Conservation (phyloP, 2,329 filamentous ascomycete species). For the Uncinocarpus reesii region DNA sequence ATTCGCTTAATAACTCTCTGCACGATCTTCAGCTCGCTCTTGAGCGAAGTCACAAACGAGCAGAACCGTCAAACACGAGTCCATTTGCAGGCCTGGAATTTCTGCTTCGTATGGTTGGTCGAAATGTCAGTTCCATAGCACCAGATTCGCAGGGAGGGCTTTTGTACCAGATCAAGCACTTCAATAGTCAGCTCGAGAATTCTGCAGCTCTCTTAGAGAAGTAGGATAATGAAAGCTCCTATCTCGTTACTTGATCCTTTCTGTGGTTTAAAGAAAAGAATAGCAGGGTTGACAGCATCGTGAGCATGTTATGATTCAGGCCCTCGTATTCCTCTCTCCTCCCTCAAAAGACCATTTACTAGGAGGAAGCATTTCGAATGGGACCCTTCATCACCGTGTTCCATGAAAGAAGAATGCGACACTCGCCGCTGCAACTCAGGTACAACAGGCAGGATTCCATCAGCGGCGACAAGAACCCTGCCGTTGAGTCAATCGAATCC, state of each 20-base stretch:
- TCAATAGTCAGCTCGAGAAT: constrained; percentile 36
- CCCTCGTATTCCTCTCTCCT: too few species aligned
- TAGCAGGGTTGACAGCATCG: too few species aligned
- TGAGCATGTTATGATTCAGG: too few species aligned
- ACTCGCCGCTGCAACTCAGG: background rate
- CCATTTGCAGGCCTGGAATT: constrained; percentile 34
- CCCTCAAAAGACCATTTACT: too few species aligned
- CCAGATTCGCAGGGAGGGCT: constrained; percentile 34
- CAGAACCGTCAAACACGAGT: constrained; percentile 16
- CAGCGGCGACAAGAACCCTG: too few species aligned
- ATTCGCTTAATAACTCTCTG: constrained; percentile 35
- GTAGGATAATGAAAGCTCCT: background rate
- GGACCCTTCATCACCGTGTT: background rate
- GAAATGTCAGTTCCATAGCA: constrained; percentile 32
- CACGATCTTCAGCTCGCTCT: constrained; percentile 34
- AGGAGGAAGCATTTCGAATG: too few species aligned
- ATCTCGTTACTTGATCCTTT: background rate
- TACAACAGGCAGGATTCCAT: too few species aligned
- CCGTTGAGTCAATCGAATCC: too few species aligned
- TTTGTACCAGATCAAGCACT: constrained; percentile 32
- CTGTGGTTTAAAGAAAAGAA: too few species aligned
- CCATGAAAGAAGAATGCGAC: background rate
- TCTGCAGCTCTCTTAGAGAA: background rate
- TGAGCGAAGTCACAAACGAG: constrained; percentile 28
- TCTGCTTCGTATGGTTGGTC: constrained; percentile 33